Evolutionary conservation across 2,329 filamentous ascomycete genomes (phyloP), one percentile per base, ranked within the genome.

Genomic region (Aspergillus fumigatiaffinis): DNA sequence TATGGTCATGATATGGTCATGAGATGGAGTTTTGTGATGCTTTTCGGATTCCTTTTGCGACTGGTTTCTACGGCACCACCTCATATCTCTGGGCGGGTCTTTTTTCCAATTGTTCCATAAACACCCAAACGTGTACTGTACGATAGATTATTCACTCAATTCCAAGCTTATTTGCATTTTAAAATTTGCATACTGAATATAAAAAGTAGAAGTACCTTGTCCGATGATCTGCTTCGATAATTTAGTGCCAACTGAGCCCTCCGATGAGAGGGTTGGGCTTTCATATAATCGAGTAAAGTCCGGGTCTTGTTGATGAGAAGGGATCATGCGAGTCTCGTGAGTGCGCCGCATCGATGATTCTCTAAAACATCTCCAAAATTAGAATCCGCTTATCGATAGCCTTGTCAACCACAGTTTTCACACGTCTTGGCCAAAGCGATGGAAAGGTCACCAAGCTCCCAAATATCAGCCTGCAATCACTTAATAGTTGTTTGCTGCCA

Each of bases 401-500:
- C 32, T 38, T 17, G 32, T 38, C 14, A 21, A 12, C 41, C 41
- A 23, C 7, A 44, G 3, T 6, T 6, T 6, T 38, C 14, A 17
- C 25, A 26, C 25, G 25, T 51, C 23, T 17, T 35, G 21, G 20
- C 14, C 1, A 32, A 28, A 29, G 49, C 49, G 25, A 42, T 50
- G 20, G 26, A 51, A 21, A 12, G 8, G 26, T 10, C 53, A 44
- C 42, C 12, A 46, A 21, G 25, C 23, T 29, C 12, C 17, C 4
- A 38, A 5, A 23, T 20, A 17, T n/a, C 10, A 20, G 48, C 38
- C 4, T 65, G 53, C 38, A 73, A 73, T 4, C 82, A 90, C 62
- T 81, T 95, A 10, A 84, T 95, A 52, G 77, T 95, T 50, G 88
- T 95, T 52, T 94, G 91, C 77, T 92, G 91, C 71, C 91, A 96